Evolutionary conservation across 495 filamentous ascomycete species (phyloP).

Genomic region (Opeltia flavorubescens): DNA sequence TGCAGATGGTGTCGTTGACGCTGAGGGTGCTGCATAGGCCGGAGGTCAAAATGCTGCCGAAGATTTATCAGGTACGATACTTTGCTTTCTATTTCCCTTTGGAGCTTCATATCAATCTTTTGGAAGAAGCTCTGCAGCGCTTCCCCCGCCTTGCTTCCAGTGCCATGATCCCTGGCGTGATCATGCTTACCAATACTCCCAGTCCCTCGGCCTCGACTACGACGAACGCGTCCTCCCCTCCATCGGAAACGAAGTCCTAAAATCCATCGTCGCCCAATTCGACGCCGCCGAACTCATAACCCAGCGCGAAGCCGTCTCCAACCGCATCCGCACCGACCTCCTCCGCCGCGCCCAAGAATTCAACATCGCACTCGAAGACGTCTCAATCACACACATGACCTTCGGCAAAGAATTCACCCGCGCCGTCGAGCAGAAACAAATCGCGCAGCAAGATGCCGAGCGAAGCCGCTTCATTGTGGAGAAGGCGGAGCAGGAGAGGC

Average conservation of each 20-base stretch:
- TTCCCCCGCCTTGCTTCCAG: not conserved
- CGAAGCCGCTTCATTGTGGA: conserved; percentile 95
- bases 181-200: not conserved
- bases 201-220: conserved; percentile 86
- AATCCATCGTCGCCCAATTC: conserved; percentile 97
- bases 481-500: conserved; percentile 96
- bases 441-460: conserved; percentile 98
- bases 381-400: conserved; percentile 99
- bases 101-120: not conserved
- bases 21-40: conserved; percentile 89
- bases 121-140: not conserved
- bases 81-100: not conserved
- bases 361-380: conserved; percentile 98
- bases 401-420: conserved; percentile 98
- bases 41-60: conserved; percentile 80
- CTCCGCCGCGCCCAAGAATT: conserved; percentile 94
- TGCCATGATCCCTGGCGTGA: conserved; percentile 14
- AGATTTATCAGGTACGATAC: conserved; percentile 88
- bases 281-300: conserved; percentile 99
- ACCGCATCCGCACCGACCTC: conserved; percentile 90
- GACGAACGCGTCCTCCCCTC: conserved; percentile 98
- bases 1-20: conserved; percentile 99
- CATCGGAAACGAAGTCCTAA: conserved; percentile 99
- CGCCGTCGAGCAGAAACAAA: conserved; percentile 99
- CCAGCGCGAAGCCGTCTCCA: conserved; percentile 88